A percentile compares a stretch with the other conserved stretches of the same genome.
Evolutionary conservation across 73 alveolate species (phyloP).

Genomic region (Stentor roeselii): DNA sequence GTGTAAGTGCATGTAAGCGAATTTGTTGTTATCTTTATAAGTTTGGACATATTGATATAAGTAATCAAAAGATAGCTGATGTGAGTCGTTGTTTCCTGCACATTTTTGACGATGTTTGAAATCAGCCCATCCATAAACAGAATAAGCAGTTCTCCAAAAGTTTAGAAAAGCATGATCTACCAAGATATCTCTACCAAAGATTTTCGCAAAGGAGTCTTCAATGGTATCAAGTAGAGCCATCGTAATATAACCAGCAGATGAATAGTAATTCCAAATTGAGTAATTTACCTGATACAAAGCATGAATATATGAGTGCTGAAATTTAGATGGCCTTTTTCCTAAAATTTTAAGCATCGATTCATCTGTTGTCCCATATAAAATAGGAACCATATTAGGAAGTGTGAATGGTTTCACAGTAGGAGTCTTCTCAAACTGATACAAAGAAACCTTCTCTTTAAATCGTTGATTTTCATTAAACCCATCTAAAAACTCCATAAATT

Average conservation of each 20-base stretch:
- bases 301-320: not conserved
- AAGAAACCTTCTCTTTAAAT: not conserved
- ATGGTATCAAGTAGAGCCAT: not conserved
- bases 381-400: not conserved
- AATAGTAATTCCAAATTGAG: not conserved
- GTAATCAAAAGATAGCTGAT: not conserved
- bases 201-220: not conserved
- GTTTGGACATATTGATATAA: not conserved
- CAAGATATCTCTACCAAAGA: not conserved
- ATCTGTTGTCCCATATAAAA: not conserved
- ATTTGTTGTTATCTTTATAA: not conserved
- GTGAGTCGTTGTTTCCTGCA: not conserved
- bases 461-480: not conserved
- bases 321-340: not conserved
- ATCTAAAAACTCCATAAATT: constrained; percentile 2
- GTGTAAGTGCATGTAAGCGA: not conserved
- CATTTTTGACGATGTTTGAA: not conserved
- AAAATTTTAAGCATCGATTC: not conserved
- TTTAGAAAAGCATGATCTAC: not conserved
- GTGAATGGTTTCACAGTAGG: not conserved
- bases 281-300: not conserved
- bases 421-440: not conserved
- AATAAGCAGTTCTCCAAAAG: not conserved
- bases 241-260: not conserved
- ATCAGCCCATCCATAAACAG: not conserved